phyloP scores from a whole-genome alignment of 768 basidiomycete species.

The Leccinum subtestaceum region DNA sequence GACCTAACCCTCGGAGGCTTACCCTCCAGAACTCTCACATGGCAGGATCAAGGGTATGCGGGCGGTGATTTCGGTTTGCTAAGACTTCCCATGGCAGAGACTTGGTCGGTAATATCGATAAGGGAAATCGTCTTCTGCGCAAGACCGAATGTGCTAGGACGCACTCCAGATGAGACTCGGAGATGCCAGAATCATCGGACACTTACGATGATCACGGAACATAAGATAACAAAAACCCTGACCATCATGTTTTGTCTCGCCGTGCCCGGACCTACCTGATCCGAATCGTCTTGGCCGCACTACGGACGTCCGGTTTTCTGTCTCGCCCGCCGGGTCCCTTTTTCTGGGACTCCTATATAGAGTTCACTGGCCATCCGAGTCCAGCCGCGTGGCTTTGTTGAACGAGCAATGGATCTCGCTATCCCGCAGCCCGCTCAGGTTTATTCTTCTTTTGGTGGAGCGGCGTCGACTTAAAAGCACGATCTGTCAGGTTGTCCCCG shows the following conservation, averaged over 20 bases:
- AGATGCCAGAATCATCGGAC: too few species aligned
- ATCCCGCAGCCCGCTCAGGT: not conserved
- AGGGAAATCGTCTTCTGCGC: not conserved
- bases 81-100: not conserved
- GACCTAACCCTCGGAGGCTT: too few species aligned
- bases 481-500: too few species aligned
- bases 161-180: conserved; percentile 34
- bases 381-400: too few species aligned
- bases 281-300: too few species aligned
- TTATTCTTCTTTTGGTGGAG: not conserved
- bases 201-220: conserved; percentile 7
- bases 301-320: too few species aligned
- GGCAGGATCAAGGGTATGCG: too few species aligned
- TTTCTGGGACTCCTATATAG: too few species aligned
- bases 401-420: not conserved
- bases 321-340: too few species aligned
- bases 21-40: too few species aligned
- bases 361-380: too few species aligned
- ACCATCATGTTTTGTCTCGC: conserved; percentile 34
- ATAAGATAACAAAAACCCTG: conserved; percentile 31
- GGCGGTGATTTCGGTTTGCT: not conserved
- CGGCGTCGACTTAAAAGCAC: too few species aligned
- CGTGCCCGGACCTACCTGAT: not conserved
- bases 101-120: not conserved
- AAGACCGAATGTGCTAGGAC: conserved; percentile 50